Percentiles rank a stretch among this genome's conserved stretches.
These are phyloP conservation scores for Mastigamoeba balamuthi DNA, from an alignment of 78 protist species.

Conservation along the genomic window DNA sequence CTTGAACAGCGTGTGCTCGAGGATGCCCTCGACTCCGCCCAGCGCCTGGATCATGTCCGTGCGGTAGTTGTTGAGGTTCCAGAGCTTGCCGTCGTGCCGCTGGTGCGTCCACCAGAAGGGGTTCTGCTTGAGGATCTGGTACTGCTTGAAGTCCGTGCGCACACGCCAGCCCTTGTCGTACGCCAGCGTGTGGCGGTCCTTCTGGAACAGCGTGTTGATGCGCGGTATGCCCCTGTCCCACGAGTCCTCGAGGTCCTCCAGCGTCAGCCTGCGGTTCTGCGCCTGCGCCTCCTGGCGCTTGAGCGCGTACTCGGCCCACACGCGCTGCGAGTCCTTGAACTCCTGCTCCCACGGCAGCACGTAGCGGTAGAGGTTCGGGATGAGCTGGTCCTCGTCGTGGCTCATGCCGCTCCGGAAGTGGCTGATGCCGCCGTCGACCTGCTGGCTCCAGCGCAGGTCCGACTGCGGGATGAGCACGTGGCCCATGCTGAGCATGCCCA, in stretches of 20 bases:
- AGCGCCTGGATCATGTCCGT: conserved; percentile 99
- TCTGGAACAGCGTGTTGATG: conserved; percentile 96
- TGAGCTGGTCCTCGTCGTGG: conserved; percentile 94
- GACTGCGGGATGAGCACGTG: conserved; percentile 98
- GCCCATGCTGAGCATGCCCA: conserved; percentile 99
- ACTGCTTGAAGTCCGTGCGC: conserved; percentile 94
- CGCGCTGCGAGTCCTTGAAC: conserved; percentile 95
- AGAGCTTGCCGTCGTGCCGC: conserved; percentile 99
- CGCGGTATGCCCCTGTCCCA: conserved; percentile 99
- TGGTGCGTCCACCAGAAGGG: conserved; percentile 99
- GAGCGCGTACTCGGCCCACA: conserved; percentile 97
- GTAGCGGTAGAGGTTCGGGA: conserved; percentile 98
- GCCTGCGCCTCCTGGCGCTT: conserved; percentile 92
- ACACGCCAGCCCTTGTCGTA: conserved; percentile 99
- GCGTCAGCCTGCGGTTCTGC: conserved; percentile 92
- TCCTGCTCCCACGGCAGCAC: conserved; percentile 98
- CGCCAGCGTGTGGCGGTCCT: conserved; percentile 92
- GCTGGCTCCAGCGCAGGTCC: conserved; percentile 90
- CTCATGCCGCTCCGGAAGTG: conserved; percentile 97
- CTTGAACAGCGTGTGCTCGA: conserved; percentile 99
- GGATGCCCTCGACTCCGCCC: conserved; percentile 99
- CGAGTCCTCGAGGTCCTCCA: conserved; percentile 98
- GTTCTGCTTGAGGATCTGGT: conserved; percentile 79
- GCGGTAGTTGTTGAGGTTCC: conserved; percentile 98
- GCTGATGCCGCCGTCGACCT: conserved; percentile 90